These are phyloP conservation scores for Coccomyxa subellipsoidea DNA, from an alignment of 163 green algal genomes.

Conservation along the genomic window DNA sequence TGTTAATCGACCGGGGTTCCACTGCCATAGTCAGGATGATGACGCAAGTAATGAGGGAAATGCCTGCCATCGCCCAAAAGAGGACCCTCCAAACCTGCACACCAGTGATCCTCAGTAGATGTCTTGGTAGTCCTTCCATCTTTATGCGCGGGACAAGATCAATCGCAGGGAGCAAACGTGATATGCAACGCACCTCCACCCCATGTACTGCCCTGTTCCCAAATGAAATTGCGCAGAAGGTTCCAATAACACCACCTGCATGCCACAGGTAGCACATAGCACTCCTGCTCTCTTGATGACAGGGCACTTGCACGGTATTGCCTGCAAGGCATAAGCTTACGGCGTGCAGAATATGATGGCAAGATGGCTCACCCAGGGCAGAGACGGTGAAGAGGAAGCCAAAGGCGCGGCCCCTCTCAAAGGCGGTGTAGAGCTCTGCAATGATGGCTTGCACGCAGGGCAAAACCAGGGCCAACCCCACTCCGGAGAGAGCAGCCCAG, in stretches of 20 bases:
- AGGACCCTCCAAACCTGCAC: not conserved
- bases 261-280: not conserved
- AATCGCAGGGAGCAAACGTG: too few species aligned
- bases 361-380: not conserved
- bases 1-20: not conserved
- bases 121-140: too few species aligned
- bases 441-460: not conserved
- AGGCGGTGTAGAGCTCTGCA: not conserved
- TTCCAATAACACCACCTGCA: not conserved
- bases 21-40: not conserved
- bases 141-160: not conserved
- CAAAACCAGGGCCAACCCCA: not conserved
- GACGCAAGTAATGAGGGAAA: not conserved
- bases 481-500: not conserved
- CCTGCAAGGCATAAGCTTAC: not conserved
- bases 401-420: not conserved
- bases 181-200: not conserved
- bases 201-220: not conserved
- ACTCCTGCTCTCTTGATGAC: too few species aligned
- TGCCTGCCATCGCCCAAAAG: constrained; percentile 2
- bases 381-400: not conserved
- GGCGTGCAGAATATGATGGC: not conserved
- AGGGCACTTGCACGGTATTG: not conserved
- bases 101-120: too few species aligned
- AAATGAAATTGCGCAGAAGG: constrained; percentile 5